These are phyloP conservation scores for Salix brachista DNA, from an alignment of 345 rosid genomes.

Conservation along the genomic window DNA sequence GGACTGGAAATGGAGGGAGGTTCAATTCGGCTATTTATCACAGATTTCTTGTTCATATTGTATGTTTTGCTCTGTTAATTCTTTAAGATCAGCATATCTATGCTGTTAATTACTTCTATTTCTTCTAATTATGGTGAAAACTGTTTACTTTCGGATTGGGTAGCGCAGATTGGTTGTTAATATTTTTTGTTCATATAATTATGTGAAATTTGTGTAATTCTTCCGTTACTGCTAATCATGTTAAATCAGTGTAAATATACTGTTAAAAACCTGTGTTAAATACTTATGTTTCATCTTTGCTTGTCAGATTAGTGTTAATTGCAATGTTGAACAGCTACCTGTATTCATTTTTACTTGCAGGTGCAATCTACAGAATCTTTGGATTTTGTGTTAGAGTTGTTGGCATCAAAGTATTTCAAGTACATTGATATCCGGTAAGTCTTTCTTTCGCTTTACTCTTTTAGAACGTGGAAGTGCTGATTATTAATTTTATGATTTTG, in stretches of 20 bases:
- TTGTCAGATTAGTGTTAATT: too few species aligned
- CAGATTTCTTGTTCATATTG: slow-evolving; percentile 57
- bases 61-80: slow-evolving; percentile 27
- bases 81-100: background rate
- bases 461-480: background rate
- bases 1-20: slow-evolving; percentile 58
- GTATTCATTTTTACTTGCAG: slow-evolving; percentile 29
- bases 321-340: background rate
- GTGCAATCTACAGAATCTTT: slow-evolving; percentile 40
- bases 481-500: background rate
- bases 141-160: too few species aligned
- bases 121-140: too few species aligned
- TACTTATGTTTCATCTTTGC: too few species aligned
- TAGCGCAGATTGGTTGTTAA: background rate
- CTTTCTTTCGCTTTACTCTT: background rate
- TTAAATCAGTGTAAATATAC: background rate
- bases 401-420: slow-evolving; percentile 66
- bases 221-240: background rate
- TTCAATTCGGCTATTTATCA: slow-evolving; percentile 71
- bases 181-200: background rate
- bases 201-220: background rate
- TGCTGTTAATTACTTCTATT: background rate
- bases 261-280: background rate
- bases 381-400: slow-evolving; percentile 46
- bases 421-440: slow-evolving; percentile 72